Evolutionary conservation across 1,284 basidiomycete species (phyloP).

Genomic region (Ceratobasidium sp.): DNA sequence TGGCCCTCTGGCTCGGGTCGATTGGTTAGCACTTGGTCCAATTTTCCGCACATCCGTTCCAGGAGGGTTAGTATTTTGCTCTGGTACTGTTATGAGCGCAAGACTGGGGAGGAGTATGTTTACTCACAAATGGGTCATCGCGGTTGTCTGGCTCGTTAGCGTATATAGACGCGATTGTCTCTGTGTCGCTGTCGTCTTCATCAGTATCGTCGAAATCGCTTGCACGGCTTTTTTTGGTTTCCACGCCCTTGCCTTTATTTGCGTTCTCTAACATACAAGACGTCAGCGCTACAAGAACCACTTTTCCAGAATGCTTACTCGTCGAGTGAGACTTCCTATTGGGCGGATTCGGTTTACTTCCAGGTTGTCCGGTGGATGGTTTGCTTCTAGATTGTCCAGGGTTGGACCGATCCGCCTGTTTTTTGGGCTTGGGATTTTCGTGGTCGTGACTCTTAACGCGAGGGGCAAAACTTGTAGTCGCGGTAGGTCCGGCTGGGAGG

Average conservation of each 20-base stretch:
- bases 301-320: too few relatives aligned
- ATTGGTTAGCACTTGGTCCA: background rate
- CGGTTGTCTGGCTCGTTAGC: background rate
- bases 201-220: slow-evolving; percentile 9
- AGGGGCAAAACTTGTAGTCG: too few relatives aligned
- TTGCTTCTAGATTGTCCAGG: too few relatives aligned
- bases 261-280: too few relatives aligned
- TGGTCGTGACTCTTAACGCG: too few relatives aligned
- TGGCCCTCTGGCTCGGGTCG: background rate
- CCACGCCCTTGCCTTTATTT: background rate
- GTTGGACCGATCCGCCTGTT: too few relatives aligned
- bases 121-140: background rate
- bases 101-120: background rate
- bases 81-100: background rate
- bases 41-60: slow-evolving; percentile 1
- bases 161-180: slow-evolving; percentile 1
- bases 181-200: slow-evolving; percentile 4
- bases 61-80: background rate
- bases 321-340: too few relatives aligned
- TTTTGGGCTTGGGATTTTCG: too few relatives aligned
- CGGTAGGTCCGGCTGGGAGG: too few relatives aligned
- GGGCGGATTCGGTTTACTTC: too few relatives aligned
- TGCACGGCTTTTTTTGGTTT: background rate
- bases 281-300: too few relatives aligned
- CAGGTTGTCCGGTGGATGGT: too few relatives aligned